Percentiles rank a stretch among this genome's conserved stretches.
Conservation (phyloP, 2,329 filamentous ascomycete genomes). For the Phaeomoniella chlamydospora region DNA sequence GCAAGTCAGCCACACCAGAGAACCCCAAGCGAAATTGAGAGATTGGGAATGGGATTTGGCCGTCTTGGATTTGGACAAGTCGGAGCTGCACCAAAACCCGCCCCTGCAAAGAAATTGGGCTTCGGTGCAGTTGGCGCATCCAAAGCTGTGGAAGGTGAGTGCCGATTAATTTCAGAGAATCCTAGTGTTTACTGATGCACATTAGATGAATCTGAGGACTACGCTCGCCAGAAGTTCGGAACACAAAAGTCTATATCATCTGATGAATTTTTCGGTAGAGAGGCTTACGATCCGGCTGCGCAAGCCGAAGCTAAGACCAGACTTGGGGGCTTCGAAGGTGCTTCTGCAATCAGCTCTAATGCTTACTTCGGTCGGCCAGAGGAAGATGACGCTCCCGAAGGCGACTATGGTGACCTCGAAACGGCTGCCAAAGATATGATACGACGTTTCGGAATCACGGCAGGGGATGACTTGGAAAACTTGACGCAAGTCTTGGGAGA, state of each 20-base stretch:
- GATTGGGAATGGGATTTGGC: slow-evolving; percentile 76
- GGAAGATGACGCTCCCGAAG: slow-evolving; percentile 58
- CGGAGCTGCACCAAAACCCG: slow-evolving; percentile 35
- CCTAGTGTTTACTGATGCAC: not conserved
- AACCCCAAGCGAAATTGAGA: slow-evolving; percentile 64
- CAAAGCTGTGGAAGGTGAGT: slow-evolving; percentile 56
- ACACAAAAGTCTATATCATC: slow-evolving; percentile 90
- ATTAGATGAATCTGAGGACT: slow-evolving; percentile 60
- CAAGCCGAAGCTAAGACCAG: slow-evolving; percentile 77
- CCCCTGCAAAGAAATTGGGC: slow-evolving; percentile 61
- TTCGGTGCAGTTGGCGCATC: slow-evolving; percentile 75
- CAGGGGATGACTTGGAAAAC: slow-evolving; percentile 91
- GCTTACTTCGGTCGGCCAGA: slow-evolving; percentile 94
- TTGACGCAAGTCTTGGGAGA: slow-evolving; percentile 70
- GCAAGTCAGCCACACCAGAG: slow-evolving; percentile 39
- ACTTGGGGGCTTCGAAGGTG: slow-evolving; percentile 84
- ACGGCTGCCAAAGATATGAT: slow-evolving; percentile 92
- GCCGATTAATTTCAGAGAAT: not conserved
- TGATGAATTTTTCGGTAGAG: slow-evolving; percentile 95
- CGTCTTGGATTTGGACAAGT: slow-evolving; percentile 82
- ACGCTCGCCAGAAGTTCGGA: slow-evolving; percentile 79
- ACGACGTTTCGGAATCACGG: slow-evolving; percentile 85
- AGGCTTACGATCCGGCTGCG: slow-evolving; percentile 63
- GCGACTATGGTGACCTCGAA: slow-evolving; percentile 75
- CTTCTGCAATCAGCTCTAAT: slow-evolving; percentile 84